Evolutionary conservation across 768 basidiomycete species (phyloP).

Genomic region (Naganishia antarctica): DNA sequence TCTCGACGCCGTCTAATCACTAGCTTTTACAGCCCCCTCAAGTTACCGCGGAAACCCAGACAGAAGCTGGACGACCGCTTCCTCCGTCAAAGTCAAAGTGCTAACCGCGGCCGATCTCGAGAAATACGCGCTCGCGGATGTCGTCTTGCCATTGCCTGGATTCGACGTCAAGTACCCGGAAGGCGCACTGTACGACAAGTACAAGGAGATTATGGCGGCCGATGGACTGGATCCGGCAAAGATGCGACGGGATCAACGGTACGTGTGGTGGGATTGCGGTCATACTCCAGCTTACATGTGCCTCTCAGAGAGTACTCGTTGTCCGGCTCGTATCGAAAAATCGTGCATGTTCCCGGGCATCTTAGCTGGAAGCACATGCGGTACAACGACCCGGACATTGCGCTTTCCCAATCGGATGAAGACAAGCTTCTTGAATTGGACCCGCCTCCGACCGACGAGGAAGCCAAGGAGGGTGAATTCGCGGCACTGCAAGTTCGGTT

Average conservation of each 20-base stretch:
- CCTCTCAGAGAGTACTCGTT: constrained; percentile 76
- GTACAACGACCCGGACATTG: constrained; percentile 89
- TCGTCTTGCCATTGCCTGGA: constrained; percentile 95
- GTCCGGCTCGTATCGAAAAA: constrained; percentile 86
- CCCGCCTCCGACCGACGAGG: constrained; percentile 25
- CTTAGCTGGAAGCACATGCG: constrained; percentile 74
- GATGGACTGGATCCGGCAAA: constrained; percentile 83
- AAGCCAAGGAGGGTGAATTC: constrained; percentile 65
- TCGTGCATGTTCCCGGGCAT: constrained; percentile 76
- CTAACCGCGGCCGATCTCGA: constrained; percentile 71
- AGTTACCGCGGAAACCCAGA: constrained; percentile 27
- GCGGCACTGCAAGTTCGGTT: constrained; percentile 79
- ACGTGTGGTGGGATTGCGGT: constrained; percentile 16
- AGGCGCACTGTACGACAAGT: constrained; percentile 77
- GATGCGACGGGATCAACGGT: constrained; percentile 86
- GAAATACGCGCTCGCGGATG: constrained; percentile 84
- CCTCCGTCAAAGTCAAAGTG: constrained; percentile 61
- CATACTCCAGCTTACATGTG: background rate
- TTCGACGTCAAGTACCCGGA: constrained; percentile 89
- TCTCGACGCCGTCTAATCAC: background rate
- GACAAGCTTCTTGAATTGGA: constrained; percentile 70
- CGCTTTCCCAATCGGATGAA: constrained; percentile 91
- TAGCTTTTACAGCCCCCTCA: constrained; percentile 7
- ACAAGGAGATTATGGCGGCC: constrained; percentile 68
- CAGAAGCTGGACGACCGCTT: constrained; percentile 42